Base-by-base conservation (phyloP, 1,139 yeast species). In the Geotrichum klebahnii region DNA sequence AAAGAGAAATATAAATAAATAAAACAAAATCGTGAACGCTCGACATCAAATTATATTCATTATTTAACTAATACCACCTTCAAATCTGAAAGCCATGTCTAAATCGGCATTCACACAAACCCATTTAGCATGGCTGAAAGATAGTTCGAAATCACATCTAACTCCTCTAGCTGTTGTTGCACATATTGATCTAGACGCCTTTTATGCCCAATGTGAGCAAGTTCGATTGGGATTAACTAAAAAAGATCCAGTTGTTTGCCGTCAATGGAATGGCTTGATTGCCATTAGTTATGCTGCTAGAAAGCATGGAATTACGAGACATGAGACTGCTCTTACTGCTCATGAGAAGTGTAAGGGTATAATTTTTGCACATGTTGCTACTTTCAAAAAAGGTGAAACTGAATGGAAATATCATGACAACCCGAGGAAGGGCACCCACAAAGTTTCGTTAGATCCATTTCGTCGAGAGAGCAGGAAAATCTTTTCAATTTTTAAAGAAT, bases 161-260 rank as follows among this genome's bases (percentile, higher is more conserved):
- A 82, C 90, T 59, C 89, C 92, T 1, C 68, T 92, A n/a, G 75
- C 96, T 0, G 84, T 84, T 14, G 78, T 92, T 42, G 90, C 85
- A 2, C 94, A 89, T 59, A 77, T 92, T 34, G 98, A 92, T 67
- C 77, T 88, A 58, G 95, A 92, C 68, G 97, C 97, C 12, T 92
- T 90, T 67, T 92, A 86, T 67, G 95, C 98, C 0, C 98, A 92
- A 62, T 94, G 85, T 33, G 97, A 92, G 61, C 94, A 85, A 60
- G 72, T 86, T 5, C 69, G 97, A 40, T 73, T 88, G 22, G 82
- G 82, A 0, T 68, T 84, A 10, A 68, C 80, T 0, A 72, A 72
- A 1, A 79, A 80, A 1, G 90, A 81, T 54, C 97, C 98, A 0
- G 84, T 92, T 2, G 97, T 90, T 0, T 90, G 97, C 65, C 88